phyloP scores from a whole-genome alignment of 192 early-diverging fungal species.

The Gryganskiella cystojenkinii region DNA sequence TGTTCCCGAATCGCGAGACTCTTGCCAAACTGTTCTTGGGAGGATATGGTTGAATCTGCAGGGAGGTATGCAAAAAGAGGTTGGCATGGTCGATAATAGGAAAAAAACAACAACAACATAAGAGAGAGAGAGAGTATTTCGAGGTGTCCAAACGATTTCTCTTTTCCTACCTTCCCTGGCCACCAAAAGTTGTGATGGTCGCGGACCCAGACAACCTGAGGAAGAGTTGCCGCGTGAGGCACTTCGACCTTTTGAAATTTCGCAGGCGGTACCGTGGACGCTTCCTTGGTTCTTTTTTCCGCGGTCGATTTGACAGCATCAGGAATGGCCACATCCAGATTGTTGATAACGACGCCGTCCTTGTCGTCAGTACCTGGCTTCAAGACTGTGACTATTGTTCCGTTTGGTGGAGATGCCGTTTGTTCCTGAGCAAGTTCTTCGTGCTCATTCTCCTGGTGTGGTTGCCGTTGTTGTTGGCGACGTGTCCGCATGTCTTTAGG shows the following conservation, averaged over 20 bases:
- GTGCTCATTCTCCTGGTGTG: too few species aligned
- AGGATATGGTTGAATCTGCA: slow-evolving; percentile 33
- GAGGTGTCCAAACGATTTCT: too few species aligned
- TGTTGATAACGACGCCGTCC: not conserved
- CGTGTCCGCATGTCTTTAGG: not conserved
- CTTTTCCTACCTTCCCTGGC: slow-evolving; percentile 43
- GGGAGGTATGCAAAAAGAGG: too few species aligned
- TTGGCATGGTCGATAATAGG: too few species aligned
- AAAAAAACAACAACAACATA: too few species aligned
- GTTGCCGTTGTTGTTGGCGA: not conserved
- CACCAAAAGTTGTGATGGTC: slow-evolving; percentile 36
- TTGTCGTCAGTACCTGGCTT: not conserved
- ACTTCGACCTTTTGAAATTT: slow-evolving; percentile 12
- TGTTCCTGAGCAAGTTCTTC: too few species aligned
- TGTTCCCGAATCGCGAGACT: slow-evolving; percentile 28
- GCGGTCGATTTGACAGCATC: not conserved
- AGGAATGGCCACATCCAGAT: not conserved
- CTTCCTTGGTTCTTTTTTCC: not conserved
- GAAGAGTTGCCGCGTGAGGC: slow-evolving; percentile 21
- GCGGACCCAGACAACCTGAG: slow-evolving; percentile 38
- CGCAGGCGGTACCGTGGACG: not conserved
- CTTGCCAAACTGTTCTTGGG: slow-evolving; percentile 16
- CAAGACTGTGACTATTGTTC: too few species aligned
- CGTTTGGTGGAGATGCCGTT: too few species aligned
- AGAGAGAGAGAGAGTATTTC: too few species aligned